Conservation (phyloP, 1,284 basidiomycete species). For the Pterulicium gracile region DNA sequence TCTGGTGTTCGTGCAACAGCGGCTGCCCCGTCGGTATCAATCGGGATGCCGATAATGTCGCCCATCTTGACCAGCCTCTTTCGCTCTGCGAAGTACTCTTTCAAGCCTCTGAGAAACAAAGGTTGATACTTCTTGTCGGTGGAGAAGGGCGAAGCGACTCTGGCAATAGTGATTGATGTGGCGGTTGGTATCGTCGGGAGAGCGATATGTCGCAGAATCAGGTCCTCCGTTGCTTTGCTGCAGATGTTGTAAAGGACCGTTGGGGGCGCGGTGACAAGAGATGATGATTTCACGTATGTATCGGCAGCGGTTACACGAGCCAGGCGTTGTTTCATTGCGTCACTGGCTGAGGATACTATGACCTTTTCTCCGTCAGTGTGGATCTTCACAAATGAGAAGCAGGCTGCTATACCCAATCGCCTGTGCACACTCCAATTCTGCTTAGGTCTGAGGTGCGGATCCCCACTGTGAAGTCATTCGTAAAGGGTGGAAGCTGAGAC, state of each 20-base stretch:
- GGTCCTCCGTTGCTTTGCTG: not conserved
- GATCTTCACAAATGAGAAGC: not conserved
- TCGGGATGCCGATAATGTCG: slow-evolving; percentile 69
- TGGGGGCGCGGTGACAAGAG: slow-evolving; percentile 36
- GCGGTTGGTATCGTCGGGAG: slow-evolving; percentile 63
- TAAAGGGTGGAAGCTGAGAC: slow-evolving; percentile 19
- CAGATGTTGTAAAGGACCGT: slow-evolving; percentile 47
- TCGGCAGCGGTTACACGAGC: slow-evolving; percentile 51
- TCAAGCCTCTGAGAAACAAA: slow-evolving; percentile 60
- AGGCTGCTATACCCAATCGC: slow-evolving; percentile 70
- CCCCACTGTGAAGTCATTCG: slow-evolving; percentile 43
- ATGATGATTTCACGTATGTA: slow-evolving; percentile 22
- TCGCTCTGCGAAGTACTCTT: slow-evolving; percentile 48
- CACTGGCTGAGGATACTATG: slow-evolving; percentile 7
- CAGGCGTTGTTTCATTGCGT: slow-evolving; percentile 27
- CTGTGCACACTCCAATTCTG: slow-evolving; percentile 67
- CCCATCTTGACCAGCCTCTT: slow-evolving; percentile 67
- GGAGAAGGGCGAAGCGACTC: slow-evolving; percentile 75
- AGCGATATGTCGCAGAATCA: not conserved
- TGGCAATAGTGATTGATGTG: slow-evolving; percentile 65
- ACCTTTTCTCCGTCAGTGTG: slow-evolving; percentile 9
- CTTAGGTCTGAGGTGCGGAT: slow-evolving; percentile 56
- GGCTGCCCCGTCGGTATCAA: slow-evolving; percentile 43
- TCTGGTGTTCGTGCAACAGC: slow-evolving; percentile 22
- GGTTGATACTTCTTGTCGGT: slow-evolving; percentile 67